Percentiles rank a stretch among this genome's conserved stretches.
Evolutionary conservation across 2,329 filamentous ascomycete genomes (phyloP).

Genomic region (Dactylonectria estremocensis): DNA sequence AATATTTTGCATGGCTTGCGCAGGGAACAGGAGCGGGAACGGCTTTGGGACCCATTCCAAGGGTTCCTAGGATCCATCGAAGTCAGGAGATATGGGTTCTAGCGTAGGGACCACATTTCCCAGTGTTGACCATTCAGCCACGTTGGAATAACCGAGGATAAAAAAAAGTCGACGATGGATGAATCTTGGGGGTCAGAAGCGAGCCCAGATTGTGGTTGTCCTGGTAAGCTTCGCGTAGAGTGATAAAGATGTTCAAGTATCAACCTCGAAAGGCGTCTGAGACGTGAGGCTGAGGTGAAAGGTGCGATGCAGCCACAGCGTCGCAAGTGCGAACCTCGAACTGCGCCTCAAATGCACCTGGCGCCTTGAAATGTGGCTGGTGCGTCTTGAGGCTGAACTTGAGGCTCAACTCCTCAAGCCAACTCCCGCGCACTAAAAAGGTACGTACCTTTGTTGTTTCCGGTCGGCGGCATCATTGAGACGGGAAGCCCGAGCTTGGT

Average conservation of each 20-base stretch:
- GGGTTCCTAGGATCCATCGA: constrained; percentile 15
- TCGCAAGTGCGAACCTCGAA: constrained; percentile 2
- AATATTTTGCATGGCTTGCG: constrained; percentile 22
- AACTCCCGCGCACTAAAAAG: background rate
- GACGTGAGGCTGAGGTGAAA: constrained; percentile 15
- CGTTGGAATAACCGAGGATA: constrained; percentile 47
- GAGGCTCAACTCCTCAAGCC: background rate
- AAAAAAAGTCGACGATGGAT: constrained; percentile 19
- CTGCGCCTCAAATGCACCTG: constrained; percentile 19
- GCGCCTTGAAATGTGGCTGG: constrained; percentile 24
- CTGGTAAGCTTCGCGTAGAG: background rate
- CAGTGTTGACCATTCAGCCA: constrained; percentile 30
- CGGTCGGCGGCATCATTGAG: background rate
- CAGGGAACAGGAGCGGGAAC: constrained; percentile 13
- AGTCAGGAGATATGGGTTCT: constrained; percentile 42
- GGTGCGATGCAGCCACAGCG: constrained; percentile 9
- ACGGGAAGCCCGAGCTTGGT: background rate
- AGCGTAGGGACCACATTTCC: constrained; percentile 24
- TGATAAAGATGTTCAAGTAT: background rate
- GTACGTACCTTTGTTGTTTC: background rate
- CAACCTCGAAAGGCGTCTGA: background rate
- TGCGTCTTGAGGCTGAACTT: background rate
- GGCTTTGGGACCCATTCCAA: constrained; percentile 6
- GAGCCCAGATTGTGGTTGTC: constrained; percentile 1
- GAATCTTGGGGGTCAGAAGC: constrained; percentile 15